phyloP scores from a whole-genome alignment of 495 filamentous ascomycete species.

The Geoglossum glabrum region DNA sequence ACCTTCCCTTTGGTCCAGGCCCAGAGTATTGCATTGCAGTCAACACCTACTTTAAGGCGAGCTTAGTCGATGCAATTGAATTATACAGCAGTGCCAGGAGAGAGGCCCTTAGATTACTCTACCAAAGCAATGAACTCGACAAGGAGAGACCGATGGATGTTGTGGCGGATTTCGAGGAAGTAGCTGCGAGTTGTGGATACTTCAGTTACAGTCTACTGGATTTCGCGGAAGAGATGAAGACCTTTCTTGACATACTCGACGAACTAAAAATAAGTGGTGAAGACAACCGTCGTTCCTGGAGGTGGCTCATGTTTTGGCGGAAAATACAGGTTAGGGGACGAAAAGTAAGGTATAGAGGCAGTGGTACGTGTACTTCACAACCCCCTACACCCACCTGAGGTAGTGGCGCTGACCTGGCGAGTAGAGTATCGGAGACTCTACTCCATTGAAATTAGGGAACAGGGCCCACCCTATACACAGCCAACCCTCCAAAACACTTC shows the following conservation, averaged over 20 bases:
- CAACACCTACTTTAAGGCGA: conserved; percentile 57
- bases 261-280: conserved; percentile 52
- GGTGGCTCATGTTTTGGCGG: conserved; percentile 73
- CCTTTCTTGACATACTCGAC: conserved; percentile 63
- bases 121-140: conserved; percentile 51
- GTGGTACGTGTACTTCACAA: neutral
- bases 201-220: conserved; percentile 78
- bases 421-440: neutral
- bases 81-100: conserved; percentile 56
- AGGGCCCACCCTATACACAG: conserved; percentile 6
- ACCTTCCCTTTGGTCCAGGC: conserved; percentile 54
- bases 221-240: conserved; percentile 75
- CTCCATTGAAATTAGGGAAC: conserved; percentile 9
- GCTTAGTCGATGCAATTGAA: conserved; percentile 55
- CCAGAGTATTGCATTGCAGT: conserved; percentile 47
- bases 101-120: conserved; percentile 55
- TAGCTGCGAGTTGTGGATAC: conserved; percentile 85
- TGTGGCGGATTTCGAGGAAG: conserved; percentile 91
- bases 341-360: neutral
- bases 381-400: neutral
- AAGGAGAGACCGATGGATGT: conserved; percentile 42
- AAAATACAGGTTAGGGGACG: conserved; percentile 1
- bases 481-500: neutral
- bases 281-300: conserved; percentile 45
- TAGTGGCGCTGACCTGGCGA: neutral